These are phyloP conservation scores for Pythium periplocum DNA, from an alignment of 352 stramenopile genomes.

Conservation along the genomic window DNA sequence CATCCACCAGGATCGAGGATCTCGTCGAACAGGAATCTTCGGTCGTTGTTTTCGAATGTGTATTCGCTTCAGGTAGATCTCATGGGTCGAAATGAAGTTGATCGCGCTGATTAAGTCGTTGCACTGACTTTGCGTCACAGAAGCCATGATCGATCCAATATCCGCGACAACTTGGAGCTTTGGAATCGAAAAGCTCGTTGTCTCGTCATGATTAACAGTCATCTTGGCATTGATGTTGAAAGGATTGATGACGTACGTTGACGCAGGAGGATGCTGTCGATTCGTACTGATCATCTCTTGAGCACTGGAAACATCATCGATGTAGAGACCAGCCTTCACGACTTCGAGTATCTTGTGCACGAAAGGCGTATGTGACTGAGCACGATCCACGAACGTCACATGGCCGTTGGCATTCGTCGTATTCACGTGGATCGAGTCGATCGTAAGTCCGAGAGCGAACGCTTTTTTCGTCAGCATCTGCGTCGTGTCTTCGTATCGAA, in stretches of 20 bases:
- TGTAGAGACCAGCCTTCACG: constrained; percentile 52
- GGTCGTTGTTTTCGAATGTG: constrained; percentile 68
- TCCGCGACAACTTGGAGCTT: constrained; percentile 63
- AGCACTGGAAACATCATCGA: constrained; percentile 33
- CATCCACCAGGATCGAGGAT: constrained; percentile 67
- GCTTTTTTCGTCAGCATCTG: constrained; percentile 50
- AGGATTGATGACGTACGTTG: constrained; percentile 63
- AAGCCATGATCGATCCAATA: constrained; percentile 60
- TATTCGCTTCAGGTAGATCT: constrained; percentile 79
- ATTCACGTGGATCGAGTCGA: constrained; percentile 62
- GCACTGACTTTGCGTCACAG: constrained; percentile 64
- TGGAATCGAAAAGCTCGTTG: constrained; percentile 59
- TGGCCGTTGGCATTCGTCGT: constrained; percentile 82
- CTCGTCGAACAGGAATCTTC: constrained; percentile 33
- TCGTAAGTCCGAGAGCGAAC: constrained; percentile 64
- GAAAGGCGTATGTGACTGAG: constrained; percentile 73
- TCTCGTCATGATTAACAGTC: constrained; percentile 73
- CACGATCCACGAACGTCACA: constrained; percentile 71
- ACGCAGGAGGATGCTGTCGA: constrained; percentile 21
- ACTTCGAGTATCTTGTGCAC: constrained; percentile 75
- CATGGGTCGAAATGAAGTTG: constrained; percentile 75
- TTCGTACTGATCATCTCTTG: constrained; percentile 21
- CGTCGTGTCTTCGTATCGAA: constrained; percentile 78
- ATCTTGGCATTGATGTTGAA: constrained; percentile 75
- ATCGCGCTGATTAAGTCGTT: constrained; percentile 74